A percentile compares a stretch with the other conserved stretches of the same genome.
Conservation (phyloP, 2,329 filamentous ascomycete species). For the Paecilomyces variotii region DNA sequence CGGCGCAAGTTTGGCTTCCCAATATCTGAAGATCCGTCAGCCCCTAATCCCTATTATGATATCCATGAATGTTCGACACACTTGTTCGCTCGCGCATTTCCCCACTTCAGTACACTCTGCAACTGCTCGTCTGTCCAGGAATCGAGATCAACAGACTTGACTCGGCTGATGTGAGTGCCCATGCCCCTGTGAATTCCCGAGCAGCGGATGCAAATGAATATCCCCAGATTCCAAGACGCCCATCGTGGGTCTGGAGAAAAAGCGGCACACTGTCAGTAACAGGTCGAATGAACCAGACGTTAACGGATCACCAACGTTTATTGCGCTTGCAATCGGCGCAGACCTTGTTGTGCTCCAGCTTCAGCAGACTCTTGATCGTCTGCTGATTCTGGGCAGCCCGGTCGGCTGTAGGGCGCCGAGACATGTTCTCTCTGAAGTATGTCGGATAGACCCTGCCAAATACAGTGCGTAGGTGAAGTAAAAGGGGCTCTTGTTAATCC, state of each 20-base stretch:
- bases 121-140: constrained; percentile 98
- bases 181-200: constrained; percentile 98
- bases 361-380: constrained; percentile 89
- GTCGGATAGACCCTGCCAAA: not conserved
- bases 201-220: constrained; percentile 97
- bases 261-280: not conserved
- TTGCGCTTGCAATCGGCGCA: constrained; percentile 99
- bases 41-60: not conserved
- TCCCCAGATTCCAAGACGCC: constrained; percentile 97
- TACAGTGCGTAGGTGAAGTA: not conserved
- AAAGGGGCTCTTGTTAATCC: not conserved
- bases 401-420: constrained; percentile 60
- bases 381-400: constrained; percentile 87
- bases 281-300: constrained; percentile 5
- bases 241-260: constrained; percentile 72
- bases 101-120: constrained; percentile 89
- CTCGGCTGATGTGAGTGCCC: constrained; percentile 96
- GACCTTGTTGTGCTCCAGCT: constrained; percentile 89
- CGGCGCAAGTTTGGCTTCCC: constrained; percentile 87
- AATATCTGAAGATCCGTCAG: constrained; percentile 49
- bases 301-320: constrained; percentile 61
- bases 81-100: constrained; percentile 93
- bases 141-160: constrained; percentile 97
- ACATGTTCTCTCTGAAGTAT: constrained; percentile 19
- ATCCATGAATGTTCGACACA: constrained; percentile 33